These are phyloP conservation scores for Tritrichomonas foetus DNA, from an alignment of 208 protist species.

Conservation along the genomic window DNA sequence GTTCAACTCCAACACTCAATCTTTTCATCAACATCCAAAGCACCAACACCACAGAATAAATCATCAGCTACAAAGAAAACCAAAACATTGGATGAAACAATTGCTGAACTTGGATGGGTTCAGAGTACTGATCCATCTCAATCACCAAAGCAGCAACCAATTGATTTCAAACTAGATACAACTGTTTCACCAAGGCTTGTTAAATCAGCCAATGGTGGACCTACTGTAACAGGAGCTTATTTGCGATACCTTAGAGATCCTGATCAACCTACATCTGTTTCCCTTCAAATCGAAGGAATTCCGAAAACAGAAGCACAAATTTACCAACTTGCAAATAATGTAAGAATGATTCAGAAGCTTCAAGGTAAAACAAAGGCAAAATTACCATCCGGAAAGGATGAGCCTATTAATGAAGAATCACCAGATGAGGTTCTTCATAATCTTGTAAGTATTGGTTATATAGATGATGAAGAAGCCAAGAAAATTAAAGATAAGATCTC, in stretches of 20 bases:
- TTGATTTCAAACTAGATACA: neutral
- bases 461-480: neutral
- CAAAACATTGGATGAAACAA: neutral
- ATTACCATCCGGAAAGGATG: neutral
- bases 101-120: neutral
- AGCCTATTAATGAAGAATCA: neutral
- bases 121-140: neutral
- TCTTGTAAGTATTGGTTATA: neutral
- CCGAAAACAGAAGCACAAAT: neutral
- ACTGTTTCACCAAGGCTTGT: neutral
- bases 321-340: slow-evolving; percentile 1
- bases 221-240: neutral
- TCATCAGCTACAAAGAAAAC: neutral
- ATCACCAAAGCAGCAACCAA: neutral
- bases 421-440: neutral
- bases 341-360: slow-evolving; percentile 5
- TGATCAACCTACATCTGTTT: slow-evolving; percentile 21
- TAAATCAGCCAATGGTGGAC: neutral
- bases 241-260: neutral
- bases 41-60: neutral
- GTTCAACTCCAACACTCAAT: neutral
- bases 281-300: neutral
- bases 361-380: slow-evolving; percentile 28
- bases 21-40: neutral
- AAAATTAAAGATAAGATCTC: neutral